These are phyloP conservation scores for Neostapfia colusana DNA, from an alignment of 176 grass and related monocot genomes.

Conservation along the genomic window DNA sequence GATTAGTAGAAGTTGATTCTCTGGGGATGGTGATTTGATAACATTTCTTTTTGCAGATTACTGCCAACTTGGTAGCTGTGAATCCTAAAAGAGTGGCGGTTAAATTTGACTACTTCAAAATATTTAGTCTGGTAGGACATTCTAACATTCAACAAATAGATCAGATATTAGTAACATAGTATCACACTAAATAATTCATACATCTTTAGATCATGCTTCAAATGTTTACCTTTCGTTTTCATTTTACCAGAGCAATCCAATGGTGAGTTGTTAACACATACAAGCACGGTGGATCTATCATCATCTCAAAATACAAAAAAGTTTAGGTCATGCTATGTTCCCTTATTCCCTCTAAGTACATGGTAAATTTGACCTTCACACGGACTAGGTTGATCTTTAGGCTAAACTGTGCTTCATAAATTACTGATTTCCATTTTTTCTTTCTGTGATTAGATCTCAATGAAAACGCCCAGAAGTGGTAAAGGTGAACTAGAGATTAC, in stretches of 20 bases:
- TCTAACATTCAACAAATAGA: constrained; percentile 24
- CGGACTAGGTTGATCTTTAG: background rate
- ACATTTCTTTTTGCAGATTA: constrained; percentile 72
- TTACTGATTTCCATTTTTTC: background rate
- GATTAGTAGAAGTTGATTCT: constrained; percentile 12
- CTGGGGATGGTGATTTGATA: constrained; percentile 17
- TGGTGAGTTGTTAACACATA: background rate
- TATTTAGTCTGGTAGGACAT: constrained; percentile 81
- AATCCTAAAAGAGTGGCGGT: constrained; percentile 69
- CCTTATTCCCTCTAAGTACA: background rate
- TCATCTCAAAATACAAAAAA: background rate
- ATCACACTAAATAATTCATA: background rate
- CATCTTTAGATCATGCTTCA: background rate
- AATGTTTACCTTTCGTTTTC: background rate
- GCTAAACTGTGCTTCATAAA: background rate
- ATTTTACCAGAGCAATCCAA: background rate
- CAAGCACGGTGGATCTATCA: background rate
- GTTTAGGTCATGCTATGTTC: background rate
- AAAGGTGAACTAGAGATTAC: constrained; percentile 92
- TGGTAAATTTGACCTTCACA: background rate
- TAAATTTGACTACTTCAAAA: constrained; percentile 89
- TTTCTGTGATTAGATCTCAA: constrained; percentile 58
- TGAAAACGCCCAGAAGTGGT: constrained; percentile 74
- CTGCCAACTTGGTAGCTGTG: constrained; percentile 78
- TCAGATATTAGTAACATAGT: background rate